A percentile compares a stretch with the other conserved stretches of the same genome.
Conservation (phyloP, 495 filamentous ascomycete species). For the Tuber microsphaerosporum region DNA sequence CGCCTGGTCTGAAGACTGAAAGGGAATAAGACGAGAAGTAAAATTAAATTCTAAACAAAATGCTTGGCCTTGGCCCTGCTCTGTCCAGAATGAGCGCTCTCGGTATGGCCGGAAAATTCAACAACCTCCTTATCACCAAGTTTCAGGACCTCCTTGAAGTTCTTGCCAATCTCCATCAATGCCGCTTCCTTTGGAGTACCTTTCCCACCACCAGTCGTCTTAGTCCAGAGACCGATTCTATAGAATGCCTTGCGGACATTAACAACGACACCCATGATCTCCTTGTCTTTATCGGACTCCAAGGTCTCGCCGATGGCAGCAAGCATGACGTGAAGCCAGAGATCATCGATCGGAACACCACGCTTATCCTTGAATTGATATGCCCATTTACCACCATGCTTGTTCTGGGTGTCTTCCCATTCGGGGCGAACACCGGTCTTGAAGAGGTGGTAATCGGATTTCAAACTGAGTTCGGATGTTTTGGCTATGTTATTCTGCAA, state of each 20-base stretch:
- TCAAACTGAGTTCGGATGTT: constrained; percentile 87
- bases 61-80: constrained; percentile 93
- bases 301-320: constrained; percentile 96
- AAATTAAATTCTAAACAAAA: constrained; percentile 53
- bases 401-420: constrained; percentile 97
- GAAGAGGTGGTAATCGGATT: constrained; percentile 99
- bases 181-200: constrained; percentile 14
- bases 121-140: constrained; percentile 66
- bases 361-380: constrained; percentile 96
- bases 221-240: constrained; percentile 64
- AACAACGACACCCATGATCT: constrained; percentile 98
- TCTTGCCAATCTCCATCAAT: constrained; percentile 69
- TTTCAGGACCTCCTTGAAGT: constrained; percentile 84
- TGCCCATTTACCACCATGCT: constrained; percentile 97
- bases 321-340: constrained; percentile 96
- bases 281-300: constrained; percentile 84
- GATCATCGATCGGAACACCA: constrained; percentile 77
- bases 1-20: neutral
- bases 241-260: constrained; percentile 98
- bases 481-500: constrained; percentile 93
- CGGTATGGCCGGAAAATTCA: constrained; percentile 95
- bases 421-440: constrained; percentile 93
- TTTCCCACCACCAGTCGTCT: constrained; percentile 30
- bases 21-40: neutral
- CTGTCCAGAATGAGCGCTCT: constrained; percentile 84